These are phyloP conservation scores for Sclerotinia glacialis DNA, from an alignment of 2,329 filamentous ascomycete species.

Conservation along the genomic window DNA sequence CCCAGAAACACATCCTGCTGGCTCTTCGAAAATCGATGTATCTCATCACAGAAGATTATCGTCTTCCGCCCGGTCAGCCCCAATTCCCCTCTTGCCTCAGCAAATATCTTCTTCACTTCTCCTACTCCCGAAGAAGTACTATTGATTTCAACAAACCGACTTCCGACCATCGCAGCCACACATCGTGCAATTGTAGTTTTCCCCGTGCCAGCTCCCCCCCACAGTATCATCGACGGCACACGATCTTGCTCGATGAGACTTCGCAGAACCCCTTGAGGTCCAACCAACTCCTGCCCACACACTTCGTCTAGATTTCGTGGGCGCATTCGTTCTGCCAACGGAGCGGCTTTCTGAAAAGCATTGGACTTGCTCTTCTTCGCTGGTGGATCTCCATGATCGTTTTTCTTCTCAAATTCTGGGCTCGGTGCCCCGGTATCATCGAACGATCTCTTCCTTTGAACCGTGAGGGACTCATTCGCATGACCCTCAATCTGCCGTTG, in stretches of 20 bases:
- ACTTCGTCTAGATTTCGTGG: slow-evolving; percentile 81
- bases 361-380: slow-evolving; percentile 66
- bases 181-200: slow-evolving; percentile 92
- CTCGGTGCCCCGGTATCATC: slow-evolving; percentile 28
- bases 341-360: slow-evolving; percentile 66
- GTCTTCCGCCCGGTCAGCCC: slow-evolving; percentile 82
- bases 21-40: slow-evolving; percentile 59
- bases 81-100: slow-evolving; percentile 77
- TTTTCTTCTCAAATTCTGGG: slow-evolving; percentile 22
- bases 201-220: slow-evolving; percentile 77
- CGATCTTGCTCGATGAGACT: slow-evolving; percentile 81
- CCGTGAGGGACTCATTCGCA: slow-evolving; percentile 28
- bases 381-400: slow-evolving; percentile 29
- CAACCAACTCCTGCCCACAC: slow-evolving; percentile 88
- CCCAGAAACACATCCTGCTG: slow-evolving; percentile 95
- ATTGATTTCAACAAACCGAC: slow-evolving; percentile 92
- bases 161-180: slow-evolving; percentile 77
- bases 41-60: slow-evolving; percentile 94
- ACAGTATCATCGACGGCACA: slow-evolving; percentile 93
- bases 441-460: slow-evolving; percentile 37
- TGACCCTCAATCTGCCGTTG: slow-evolving; percentile 35
- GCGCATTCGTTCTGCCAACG: slow-evolving; percentile 91
- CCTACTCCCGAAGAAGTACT: slow-evolving; percentile 83
- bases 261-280: slow-evolving; percentile 76
- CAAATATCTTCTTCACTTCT: slow-evolving; percentile 90